These are phyloP conservation scores for Nannochloris sp. DNA, from an alignment of 139 green algal species.

Conservation along the genomic window DNA sequence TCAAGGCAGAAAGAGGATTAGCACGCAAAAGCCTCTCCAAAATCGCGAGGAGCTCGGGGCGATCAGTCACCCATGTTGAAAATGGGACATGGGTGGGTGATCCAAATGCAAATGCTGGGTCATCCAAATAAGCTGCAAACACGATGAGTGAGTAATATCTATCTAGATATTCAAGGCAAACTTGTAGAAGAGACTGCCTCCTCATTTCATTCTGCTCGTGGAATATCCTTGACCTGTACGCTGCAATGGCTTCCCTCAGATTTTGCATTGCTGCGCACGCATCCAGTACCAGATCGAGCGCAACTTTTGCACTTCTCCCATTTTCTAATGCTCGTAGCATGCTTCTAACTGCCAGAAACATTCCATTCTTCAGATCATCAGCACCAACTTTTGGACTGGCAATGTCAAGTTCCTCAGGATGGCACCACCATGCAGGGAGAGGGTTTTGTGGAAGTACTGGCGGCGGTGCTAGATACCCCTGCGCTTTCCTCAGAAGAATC, in stretches of 20 bases:
- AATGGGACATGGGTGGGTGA: slow-evolving; percentile 43
- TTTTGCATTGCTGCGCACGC: slow-evolving; percentile 75
- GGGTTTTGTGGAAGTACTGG: slow-evolving; percentile 11
- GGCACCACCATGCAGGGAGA: slow-evolving; percentile 39
- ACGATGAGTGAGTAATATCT: slow-evolving; percentile 74
- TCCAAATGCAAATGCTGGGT: slow-evolving; percentile 44
- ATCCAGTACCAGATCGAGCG: slow-evolving; percentile 76
- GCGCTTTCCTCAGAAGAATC: slow-evolving; percentile 42
- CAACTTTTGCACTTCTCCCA: slow-evolving; percentile 51
- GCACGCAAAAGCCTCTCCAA: slow-evolving; percentile 65
- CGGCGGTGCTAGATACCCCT: slow-evolving; percentile 4
- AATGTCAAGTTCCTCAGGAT: not conserved
- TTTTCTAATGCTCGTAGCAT: slow-evolving; percentile 63
- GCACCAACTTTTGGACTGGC: not conserved
- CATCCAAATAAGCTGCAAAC: slow-evolving; percentile 73
- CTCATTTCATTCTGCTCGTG: slow-evolving; percentile 70
- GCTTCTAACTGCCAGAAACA: slow-evolving; percentile 72
- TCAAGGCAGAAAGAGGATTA: slow-evolving; percentile 77
- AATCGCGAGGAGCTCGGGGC: slow-evolving; percentile 64
- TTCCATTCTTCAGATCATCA: slow-evolving; percentile 41
- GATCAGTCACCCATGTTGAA: slow-evolving; percentile 49
- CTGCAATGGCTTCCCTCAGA: slow-evolving; percentile 74
- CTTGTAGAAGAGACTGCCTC: slow-evolving; percentile 54
- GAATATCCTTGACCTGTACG: slow-evolving; percentile 68
- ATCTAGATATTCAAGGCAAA: slow-evolving; percentile 79